Conservation (phyloP, 768 basidiomycete species). For the Dioszegia hungarica region DNA sequence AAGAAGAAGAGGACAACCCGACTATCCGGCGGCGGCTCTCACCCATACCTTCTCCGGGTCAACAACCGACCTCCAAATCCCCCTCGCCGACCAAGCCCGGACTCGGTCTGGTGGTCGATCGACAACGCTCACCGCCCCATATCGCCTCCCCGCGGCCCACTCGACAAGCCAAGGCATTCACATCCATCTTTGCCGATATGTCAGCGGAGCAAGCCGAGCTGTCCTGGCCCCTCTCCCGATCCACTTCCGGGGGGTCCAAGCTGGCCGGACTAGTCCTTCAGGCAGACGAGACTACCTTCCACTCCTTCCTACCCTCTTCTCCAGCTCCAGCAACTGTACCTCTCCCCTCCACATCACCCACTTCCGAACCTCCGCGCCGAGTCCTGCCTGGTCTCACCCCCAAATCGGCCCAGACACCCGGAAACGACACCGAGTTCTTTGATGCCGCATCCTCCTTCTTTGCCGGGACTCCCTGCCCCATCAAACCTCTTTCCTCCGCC, state of each 20-base stretch:
- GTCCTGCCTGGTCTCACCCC: too few relatives aligned
- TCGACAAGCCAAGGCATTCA: slow-evolving; percentile 9
- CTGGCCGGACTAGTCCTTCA: background rate
- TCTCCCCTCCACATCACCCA: background rate
- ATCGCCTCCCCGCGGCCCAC: background rate
- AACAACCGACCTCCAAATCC: too few relatives aligned
- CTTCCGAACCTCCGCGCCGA: background rate
- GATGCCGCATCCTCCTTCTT: slow-evolving; percentile 27
- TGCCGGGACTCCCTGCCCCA: slow-evolving; percentile 7
- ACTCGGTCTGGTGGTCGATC: background rate
- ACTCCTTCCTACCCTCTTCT: slow-evolving; percentile 11
- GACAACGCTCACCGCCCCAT: background rate
- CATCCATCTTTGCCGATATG: slow-evolving; percentile 45
- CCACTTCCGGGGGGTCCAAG: background rate
- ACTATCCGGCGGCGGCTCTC: slow-evolving; percentile 27
- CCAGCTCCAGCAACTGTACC: background rate
- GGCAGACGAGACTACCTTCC: slow-evolving; percentile 21
- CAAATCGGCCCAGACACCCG: slow-evolving; percentile 2
- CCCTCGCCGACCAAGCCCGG: too few relatives aligned
- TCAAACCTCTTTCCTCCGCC: background rate
- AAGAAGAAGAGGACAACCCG: slow-evolving; percentile 20
- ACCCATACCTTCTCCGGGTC: slow-evolving; percentile 10
- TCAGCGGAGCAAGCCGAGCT: slow-evolving; percentile 41
- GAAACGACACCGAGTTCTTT: slow-evolving; percentile 35
- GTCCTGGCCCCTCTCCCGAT: slow-evolving; percentile 33